Evolutionary conservation across 192 early-diverging fungal genomes (phyloP).

Genomic region (Dimargaris xerosporica): DNA sequence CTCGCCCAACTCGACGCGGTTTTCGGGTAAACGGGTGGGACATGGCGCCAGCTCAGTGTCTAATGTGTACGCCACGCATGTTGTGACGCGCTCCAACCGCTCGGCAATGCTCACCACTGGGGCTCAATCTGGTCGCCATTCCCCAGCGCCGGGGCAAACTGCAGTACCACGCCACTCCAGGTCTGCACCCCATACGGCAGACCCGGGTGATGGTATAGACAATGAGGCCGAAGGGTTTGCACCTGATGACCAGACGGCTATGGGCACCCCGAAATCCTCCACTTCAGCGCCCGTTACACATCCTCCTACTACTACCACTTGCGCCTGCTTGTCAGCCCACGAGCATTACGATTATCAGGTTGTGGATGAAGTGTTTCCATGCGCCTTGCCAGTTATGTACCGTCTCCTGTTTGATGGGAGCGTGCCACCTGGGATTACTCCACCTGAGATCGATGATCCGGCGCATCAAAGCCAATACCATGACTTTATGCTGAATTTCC

Average conservation of each 20-base stretch:
- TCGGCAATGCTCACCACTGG: conserved; percentile 10
- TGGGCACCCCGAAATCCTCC: neutral
- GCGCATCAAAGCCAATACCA: neutral
- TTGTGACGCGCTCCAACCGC: conserved; percentile 5
- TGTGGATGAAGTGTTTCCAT: conserved; percentile 2
- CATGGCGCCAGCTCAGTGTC: conserved; percentile 1
- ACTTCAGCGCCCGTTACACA: neutral
- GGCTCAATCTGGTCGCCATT: neutral
- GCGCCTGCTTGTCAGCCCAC: conserved; percentile 2
- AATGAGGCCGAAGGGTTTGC: neutral
- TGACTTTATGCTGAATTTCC: neutral
- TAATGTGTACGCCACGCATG: conserved; percentile 10
- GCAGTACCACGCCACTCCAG: too few relatives aligned
- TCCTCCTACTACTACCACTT: neutral
- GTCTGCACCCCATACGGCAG: too few relatives aligned
- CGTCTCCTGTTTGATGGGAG: conserved; percentile 2
- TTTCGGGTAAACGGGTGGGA: neutral
- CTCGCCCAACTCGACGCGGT: too few relatives aligned
- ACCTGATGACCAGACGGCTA: neutral
- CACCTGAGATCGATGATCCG: neutral
- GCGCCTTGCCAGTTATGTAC: neutral
- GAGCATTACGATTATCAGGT: conserved; percentile 8
- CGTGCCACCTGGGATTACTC: neutral
- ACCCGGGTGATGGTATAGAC: neutral
- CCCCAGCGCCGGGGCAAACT: too few relatives aligned